phyloP scores from a whole-genome alignment of 2,329 filamentous ascomycete genomes.

The Trichoderma sp. region DNA sequence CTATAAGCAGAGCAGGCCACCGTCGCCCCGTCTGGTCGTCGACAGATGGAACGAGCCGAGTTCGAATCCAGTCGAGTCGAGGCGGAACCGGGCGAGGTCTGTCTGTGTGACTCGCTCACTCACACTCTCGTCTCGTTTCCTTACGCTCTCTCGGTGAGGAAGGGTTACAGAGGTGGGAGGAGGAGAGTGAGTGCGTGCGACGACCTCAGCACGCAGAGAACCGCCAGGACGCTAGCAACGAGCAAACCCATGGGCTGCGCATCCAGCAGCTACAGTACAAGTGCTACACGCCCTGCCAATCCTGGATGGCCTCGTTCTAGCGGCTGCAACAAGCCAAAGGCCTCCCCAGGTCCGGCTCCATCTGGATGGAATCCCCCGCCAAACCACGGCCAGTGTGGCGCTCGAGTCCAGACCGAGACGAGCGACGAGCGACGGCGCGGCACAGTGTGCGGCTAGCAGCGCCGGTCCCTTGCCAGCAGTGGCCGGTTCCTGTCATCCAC shows the following conservation, averaged over 20 bases:
- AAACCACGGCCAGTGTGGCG: slow-evolving; percentile 18
- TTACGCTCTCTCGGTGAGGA: background rate
- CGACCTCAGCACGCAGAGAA: slow-evolving; percentile 8
- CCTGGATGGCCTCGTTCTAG: slow-evolving; percentile 4
- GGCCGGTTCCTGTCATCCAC: slow-evolving; percentile 25
- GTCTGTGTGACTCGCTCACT: slow-evolving; percentile 15
- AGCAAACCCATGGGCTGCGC: slow-evolving; percentile 23
- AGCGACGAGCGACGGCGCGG: slow-evolving; percentile 4
- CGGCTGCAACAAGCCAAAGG: background rate
- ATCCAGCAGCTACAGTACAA: slow-evolving; percentile 5
- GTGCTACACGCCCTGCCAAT: slow-evolving; percentile 21
- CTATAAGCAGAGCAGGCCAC: background rate
- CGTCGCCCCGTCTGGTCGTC: slow-evolving; percentile 21
- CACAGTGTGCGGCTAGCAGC: slow-evolving; percentile 19
- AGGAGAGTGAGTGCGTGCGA: slow-evolving; percentile 5
- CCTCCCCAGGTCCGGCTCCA: slow-evolving; percentile 7
- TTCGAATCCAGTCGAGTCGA: slow-evolving; percentile 23
- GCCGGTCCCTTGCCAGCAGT: background rate
- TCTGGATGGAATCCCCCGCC: slow-evolving; percentile 14
- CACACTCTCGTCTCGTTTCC: background rate
- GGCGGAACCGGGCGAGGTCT: slow-evolving; percentile 5
- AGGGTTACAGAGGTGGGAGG: slow-evolving; percentile 15
- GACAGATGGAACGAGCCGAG: slow-evolving; percentile 22
- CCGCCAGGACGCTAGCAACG: slow-evolving; percentile 22
- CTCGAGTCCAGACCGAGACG: slow-evolving; percentile 21